Evolutionary conservation across 371 early-diverging fungal species (phyloP).

Genomic region (Syncephalastrum monosporum): DNA sequence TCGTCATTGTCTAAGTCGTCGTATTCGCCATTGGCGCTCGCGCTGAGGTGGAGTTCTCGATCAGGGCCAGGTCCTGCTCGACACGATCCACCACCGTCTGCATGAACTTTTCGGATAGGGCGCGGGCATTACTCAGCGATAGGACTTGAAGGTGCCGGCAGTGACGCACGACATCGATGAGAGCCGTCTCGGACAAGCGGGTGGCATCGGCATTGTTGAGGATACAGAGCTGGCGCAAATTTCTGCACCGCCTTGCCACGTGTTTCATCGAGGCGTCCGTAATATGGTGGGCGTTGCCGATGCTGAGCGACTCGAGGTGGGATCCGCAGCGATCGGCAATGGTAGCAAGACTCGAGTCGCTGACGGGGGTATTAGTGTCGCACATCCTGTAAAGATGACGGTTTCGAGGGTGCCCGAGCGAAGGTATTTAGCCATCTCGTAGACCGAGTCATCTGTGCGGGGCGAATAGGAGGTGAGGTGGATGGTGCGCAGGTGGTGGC

Average conservation of each 20-base stretch:
- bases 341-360: slow-evolving; percentile 36
- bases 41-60: slow-evolving; percentile 28
- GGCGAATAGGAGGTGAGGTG: slow-evolving; percentile 43
- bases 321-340: slow-evolving; percentile 36
- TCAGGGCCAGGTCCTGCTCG: slow-evolving; percentile 23
- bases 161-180: slow-evolving; percentile 31
- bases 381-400: slow-evolving; percentile 32
- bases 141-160: slow-evolving; percentile 28
- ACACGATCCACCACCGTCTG: slow-evolving; percentile 32
- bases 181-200: slow-evolving; percentile 30
- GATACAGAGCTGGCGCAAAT: slow-evolving; percentile 32
- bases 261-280: slow-evolving; percentile 35
- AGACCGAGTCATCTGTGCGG: slow-evolving; percentile 45
- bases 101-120: slow-evolving; percentile 33
- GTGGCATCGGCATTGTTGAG: slow-evolving; percentile 39
- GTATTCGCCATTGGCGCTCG: slow-evolving; percentile 23
- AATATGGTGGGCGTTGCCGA: slow-evolving; percentile 40
- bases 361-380: slow-evolving; percentile 41
- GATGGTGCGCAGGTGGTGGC: slow-evolving; percentile 33
- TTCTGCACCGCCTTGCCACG: slow-evolving; percentile 31
- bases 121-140: slow-evolving; percentile 45
- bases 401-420: slow-evolving; percentile 29
- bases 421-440: slow-evolving; percentile 50
- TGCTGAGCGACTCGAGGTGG: slow-evolving; percentile 32
- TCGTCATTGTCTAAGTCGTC: slow-evolving; percentile 20